Evolutionary conservation across 2,329 filamentous ascomycete genomes (phyloP).

Genomic region (Ascochyta rabiei): DNA sequence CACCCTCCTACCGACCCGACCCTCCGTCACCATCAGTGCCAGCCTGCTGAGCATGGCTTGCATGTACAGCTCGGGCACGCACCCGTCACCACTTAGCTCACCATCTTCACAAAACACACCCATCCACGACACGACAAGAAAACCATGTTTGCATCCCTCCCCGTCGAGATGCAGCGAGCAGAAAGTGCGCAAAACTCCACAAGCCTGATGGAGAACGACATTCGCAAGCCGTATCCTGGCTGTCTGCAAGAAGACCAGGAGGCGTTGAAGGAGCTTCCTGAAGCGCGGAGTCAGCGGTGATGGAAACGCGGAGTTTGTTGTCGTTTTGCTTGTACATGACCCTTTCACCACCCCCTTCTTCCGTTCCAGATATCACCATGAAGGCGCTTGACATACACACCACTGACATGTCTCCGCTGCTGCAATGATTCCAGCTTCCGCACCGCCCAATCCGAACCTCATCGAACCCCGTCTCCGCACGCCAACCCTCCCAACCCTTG

Average conservation of each 20-base stretch:
- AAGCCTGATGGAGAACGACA: background rate
- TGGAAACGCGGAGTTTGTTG: too few species aligned
- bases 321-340: too few species aligned
- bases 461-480: too few species aligned
- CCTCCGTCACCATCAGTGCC: too few species aligned
- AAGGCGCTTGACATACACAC: too few species aligned
- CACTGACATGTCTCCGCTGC: too few species aligned
- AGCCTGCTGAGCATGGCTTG: background rate
- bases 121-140: background rate
- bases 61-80: conserved; percentile 7
- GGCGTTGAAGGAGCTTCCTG: background rate
- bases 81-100: background rate
- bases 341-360: too few species aligned
- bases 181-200: background rate
- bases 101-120: background rate
- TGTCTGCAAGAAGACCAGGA: conserved; percentile 9
- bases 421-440: too few species aligned
- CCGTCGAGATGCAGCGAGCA: conserved; percentile 29
- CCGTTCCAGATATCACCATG: too few species aligned
- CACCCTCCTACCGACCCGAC: too few species aligned
- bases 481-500: too few species aligned
- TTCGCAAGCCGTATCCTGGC: conserved; percentile 3
- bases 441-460: too few species aligned
- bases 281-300: background rate
- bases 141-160: background rate